Evolutionary conservation across 176 grass and related monocot genomes (phyloP), one percentile per base, ranked within the genome.

Genomic region (Carex parvula): DNA sequence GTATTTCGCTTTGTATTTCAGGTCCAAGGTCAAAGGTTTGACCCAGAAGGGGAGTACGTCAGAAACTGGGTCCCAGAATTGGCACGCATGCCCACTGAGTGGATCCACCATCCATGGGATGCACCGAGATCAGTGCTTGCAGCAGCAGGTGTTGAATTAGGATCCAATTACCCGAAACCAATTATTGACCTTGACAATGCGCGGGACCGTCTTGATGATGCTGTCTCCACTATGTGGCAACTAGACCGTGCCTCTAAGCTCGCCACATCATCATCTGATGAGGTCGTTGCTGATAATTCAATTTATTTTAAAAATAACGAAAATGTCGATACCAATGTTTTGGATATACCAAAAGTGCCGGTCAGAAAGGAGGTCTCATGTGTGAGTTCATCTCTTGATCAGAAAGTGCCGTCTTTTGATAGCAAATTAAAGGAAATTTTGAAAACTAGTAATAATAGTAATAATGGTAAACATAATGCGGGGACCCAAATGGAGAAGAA

Each of bases 31-130:
- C 87, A 91, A 83, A 92, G 89, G 65, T 94, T 91, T 62, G 90
- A 94, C 65, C 92, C 95, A 20, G 92, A 91, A 88, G 95, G 95
- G 81, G 90, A 92, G 78, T 94, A 97, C 77, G 84, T 94, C 70
- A 89, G 95, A 92, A 94, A 75, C 48, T 97, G 95, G 95, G 94
- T 97, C 69, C 95, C 95, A 76, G 95, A 97, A 86, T 86, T 97
- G 24, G 92, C 87, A 74, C 89, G 95, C 90, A 91, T 94, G 92
- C 95, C 95, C 50, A 87, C 89, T 32, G 85, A 94, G 85, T 97
- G 95, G 95, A 92, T 97, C 32, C 95, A 97, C 85, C 89, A 89
- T 84, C 95, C 92, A 13, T 97, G 95, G 95, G 74, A 91, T 94
- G 92, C 95, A 56, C 95, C 92, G 2, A 88, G 67, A 77, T 85